Conservation (phyloP, 805 yeast species). For the Monosporozyma aerobia region DNA sequence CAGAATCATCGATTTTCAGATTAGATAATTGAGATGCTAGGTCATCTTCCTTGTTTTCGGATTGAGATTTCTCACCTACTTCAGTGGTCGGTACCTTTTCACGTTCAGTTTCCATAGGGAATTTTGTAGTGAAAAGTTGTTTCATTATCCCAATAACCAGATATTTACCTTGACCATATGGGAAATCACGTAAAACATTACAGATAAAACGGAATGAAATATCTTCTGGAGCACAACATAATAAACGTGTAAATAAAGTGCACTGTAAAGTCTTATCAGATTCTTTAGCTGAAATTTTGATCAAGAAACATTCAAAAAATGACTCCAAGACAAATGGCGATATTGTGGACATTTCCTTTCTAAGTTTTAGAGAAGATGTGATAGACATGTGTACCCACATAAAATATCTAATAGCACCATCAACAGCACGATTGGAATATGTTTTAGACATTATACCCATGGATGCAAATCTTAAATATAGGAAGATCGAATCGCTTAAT, state of each 20-base stretch:
- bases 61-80: not conserved
- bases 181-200: conserved; percentile 59
- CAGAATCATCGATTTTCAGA: conserved; percentile 3
- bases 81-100: not conserved
- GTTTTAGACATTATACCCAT: conserved; percentile 30
- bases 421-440: conserved; percentile 16
- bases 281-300: conserved; percentile 29
- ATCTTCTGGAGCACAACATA: conserved; percentile 50
- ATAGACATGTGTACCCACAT: conserved; percentile 30
- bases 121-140: not conserved
- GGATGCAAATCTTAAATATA: conserved; percentile 35
- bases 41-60: not conserved
- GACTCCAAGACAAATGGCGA: conserved; percentile 30
- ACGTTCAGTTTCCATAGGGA: not conserved
- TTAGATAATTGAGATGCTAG: conserved; percentile 1
- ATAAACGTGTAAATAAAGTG: conserved; percentile 54
- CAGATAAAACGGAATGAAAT: conserved; percentile 49
- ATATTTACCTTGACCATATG: conserved; percentile 50
- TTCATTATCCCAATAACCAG: conserved; percentile 52
- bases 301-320: conserved; percentile 36
- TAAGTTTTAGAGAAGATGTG: conserved; percentile 14
- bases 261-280: conserved; percentile 39
- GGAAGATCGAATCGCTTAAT: conserved; percentile 30
- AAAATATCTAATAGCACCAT: conserved; percentile 30
- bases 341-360: conserved; percentile 11